Conservation (phyloP, 306 rosid genomes). For the Vicia sativa region DNA sequence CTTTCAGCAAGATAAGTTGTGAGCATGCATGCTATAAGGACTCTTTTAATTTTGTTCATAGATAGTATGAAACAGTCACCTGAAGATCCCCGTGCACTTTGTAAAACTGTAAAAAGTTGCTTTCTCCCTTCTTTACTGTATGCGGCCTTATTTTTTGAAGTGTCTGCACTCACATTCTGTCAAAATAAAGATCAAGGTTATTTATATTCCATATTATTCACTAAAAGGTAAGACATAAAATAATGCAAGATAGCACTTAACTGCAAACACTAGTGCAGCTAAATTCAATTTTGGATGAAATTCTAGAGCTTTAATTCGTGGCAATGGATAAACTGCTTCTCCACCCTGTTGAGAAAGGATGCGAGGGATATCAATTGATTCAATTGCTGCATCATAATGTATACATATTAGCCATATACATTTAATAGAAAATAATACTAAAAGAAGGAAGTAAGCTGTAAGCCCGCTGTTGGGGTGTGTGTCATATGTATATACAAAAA, state of each 20-base stretch:
- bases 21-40: not conserved
- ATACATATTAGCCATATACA: constrained; percentile 39
- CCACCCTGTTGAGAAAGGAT: constrained; percentile 98
- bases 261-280: constrained; percentile 85
- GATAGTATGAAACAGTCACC: constrained; percentile 53
- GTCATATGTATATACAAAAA: constrained; percentile 5
- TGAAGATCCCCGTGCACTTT: constrained; percentile 95
- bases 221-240: constrained; percentile 16
- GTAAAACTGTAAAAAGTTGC: constrained; percentile 93
- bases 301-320: constrained; percentile 75
- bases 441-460: constrained; percentile 22
- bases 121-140: constrained; percentile 93
- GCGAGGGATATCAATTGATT: constrained; percentile 90
- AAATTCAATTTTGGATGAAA: constrained; percentile 90
- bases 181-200: constrained; percentile 40
- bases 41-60: constrained; percentile 11
- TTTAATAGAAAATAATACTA: constrained; percentile 21
- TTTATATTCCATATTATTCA: constrained; percentile 33
- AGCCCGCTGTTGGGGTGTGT: not conserved
- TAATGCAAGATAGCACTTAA: constrained; percentile 52
- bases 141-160: constrained; percentile 75
- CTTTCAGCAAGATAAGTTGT: constrained; percentile 5
- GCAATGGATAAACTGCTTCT: constrained; percentile 92
- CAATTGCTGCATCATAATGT: constrained; percentile 68
- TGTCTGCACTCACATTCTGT: constrained; percentile 77